Conservation (phyloP, 2,329 filamentous ascomycete species). For the Coniosporium tulheliwenetii region DNA sequence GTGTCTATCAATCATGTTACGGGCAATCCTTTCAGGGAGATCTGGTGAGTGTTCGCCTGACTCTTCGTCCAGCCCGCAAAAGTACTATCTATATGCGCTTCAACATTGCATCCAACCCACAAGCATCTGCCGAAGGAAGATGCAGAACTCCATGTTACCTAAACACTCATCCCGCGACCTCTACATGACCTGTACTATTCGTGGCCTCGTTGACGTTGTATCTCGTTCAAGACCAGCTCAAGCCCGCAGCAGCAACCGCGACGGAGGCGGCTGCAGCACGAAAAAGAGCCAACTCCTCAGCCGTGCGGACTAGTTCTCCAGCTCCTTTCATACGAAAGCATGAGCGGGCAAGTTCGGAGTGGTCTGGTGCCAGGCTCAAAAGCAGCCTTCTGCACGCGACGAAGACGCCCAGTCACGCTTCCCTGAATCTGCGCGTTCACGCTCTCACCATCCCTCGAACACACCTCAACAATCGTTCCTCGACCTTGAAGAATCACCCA, state of each 20-base stretch:
- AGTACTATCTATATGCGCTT: too few species aligned
- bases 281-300: slow-evolving; percentile 28
- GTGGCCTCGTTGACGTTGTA: too few species aligned
- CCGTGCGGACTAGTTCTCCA: slow-evolving; percentile 22
- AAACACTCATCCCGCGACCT: too few species aligned
- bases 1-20: slow-evolving; percentile 61
- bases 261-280: slow-evolving; percentile 16
- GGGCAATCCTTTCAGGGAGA: slow-evolving; percentile 50
- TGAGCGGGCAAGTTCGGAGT: slow-evolving; percentile 31
- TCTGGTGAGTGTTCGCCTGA: slow-evolving; percentile 41
- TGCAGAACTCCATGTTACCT: too few species aligned
- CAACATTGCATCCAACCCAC: too few species aligned
- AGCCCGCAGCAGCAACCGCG: too few species aligned
- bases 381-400: slow-evolving; percentile 10
- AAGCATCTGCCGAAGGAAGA: too few species aligned
- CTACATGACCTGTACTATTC: too few species aligned
- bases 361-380: slow-evolving; percentile 19
- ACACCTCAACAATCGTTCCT: slow-evolving; percentile 33
- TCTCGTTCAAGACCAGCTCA: too few species aligned
- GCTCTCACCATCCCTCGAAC: not conserved
- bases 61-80: not conserved
- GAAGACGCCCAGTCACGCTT: not conserved
- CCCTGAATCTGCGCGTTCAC: not conserved
- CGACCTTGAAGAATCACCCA: slow-evolving; percentile 55
- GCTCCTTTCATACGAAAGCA: slow-evolving; percentile 17